phyloP scores from a whole-genome alignment of 2,329 filamentous ascomycete species.

The Bipolaris gigantea region DNA sequence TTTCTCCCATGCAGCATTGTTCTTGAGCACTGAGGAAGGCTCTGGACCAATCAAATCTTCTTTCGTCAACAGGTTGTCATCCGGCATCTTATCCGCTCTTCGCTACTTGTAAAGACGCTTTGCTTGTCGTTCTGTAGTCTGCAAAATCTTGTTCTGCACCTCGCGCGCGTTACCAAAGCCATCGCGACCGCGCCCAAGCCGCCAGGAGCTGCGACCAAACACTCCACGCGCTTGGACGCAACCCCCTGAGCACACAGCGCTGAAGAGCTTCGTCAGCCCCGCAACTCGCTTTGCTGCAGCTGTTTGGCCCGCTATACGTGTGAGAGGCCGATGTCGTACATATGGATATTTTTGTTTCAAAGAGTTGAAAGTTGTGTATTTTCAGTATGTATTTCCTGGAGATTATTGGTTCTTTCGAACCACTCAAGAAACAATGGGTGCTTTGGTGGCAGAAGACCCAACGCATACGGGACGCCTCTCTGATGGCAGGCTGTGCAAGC shows the following conservation, averaged over 20 bases:
- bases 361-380: neutral
- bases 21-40: constrained; percentile 56
- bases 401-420: neutral
- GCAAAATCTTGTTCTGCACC: constrained; percentile 63
- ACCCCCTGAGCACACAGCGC: constrained; percentile 51
- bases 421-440: neutral
- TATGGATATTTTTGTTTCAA: neutral
- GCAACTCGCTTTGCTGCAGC: constrained; percentile 27
- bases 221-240: constrained; percentile 45
- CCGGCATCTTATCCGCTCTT: constrained; percentile 42
- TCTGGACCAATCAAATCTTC: constrained; percentile 74
- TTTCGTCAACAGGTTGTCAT: constrained; percentile 64
- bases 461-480: constrained; percentile 6
- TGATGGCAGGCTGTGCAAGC: constrained; percentile 23
- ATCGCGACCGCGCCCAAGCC: constrained; percentile 49
- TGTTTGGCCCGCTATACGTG: constrained; percentile 23
- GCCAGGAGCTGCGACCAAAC: constrained; percentile 27
- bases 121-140: constrained; percentile 62
- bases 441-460: constrained; percentile 9
- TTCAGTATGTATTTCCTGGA: neutral
- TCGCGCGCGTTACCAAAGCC: constrained; percentile 75
- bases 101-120: constrained; percentile 49
- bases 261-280: constrained; percentile 47
- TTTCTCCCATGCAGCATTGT: constrained; percentile 59
- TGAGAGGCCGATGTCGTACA: neutral